Conservation (phyloP, 2,329 filamentous ascomycete genomes). For the Pseudocercospora macadamiae region DNA sequence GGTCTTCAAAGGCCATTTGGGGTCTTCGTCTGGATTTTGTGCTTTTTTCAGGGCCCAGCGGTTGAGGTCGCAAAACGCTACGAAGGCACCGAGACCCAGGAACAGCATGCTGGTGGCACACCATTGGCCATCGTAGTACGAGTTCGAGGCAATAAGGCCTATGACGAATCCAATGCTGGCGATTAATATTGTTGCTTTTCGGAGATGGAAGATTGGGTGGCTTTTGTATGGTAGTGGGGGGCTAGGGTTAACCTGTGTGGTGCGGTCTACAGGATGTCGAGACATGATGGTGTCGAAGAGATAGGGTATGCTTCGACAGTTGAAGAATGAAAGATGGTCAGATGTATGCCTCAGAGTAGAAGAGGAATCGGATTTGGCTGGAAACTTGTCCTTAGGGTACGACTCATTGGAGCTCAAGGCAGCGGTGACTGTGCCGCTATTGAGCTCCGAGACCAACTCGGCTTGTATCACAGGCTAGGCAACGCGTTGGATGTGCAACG, state of each 20-base stretch:
- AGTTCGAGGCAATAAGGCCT: background rate
- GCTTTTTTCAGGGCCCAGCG: slow-evolving; percentile 17
- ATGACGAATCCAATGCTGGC: slow-evolving; percentile 13
- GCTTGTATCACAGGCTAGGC: too few species aligned
- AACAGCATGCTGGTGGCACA: background rate
- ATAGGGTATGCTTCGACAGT: background rate
- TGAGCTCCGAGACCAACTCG: background rate
- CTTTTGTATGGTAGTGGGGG: slow-evolving; percentile 3
- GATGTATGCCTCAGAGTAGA: too few species aligned
- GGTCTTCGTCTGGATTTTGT: slow-evolving; percentile 12
- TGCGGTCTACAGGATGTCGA: background rate
- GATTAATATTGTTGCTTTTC: slow-evolving; percentile 13
- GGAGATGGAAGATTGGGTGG: slow-evolving; percentile 18
- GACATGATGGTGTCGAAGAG: background rate
- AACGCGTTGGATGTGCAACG: background rate
- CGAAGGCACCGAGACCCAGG: slow-evolving; percentile 5
- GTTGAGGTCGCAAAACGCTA: slow-evolving; percentile 11
- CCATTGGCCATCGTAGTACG: background rate
- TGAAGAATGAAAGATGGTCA: background rate
- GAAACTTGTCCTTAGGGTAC: background rate
- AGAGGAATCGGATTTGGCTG: background rate
- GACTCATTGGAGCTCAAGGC: background rate
- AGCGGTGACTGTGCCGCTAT: background rate
- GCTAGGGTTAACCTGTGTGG: background rate
- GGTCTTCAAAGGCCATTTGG: slow-evolving; percentile 12